These are phyloP conservation scores for Sphenostylis stenocarpa DNA, from an alignment of 306 rosid species.

Conservation along the genomic window DNA sequence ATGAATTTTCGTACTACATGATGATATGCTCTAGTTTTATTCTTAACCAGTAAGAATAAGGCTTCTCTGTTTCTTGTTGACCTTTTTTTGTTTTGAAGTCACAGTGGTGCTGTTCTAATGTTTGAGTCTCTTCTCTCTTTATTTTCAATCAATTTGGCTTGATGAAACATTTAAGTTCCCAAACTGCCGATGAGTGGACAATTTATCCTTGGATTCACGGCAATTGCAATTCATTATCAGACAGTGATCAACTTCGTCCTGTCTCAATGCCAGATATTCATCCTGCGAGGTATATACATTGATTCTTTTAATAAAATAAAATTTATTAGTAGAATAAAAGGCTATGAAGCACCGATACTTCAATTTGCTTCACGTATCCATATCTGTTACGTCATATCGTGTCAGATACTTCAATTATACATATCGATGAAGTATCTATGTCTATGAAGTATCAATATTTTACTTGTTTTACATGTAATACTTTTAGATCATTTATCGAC, in stretches of 20 bases:
- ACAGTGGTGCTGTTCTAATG: constrained; percentile 15
- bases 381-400: too few species aligned
- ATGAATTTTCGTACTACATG: constrained; percentile 98
- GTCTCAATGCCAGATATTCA: constrained; percentile 88
- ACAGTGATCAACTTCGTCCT: constrained; percentile 85
- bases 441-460: too few species aligned
- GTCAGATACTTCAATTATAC: too few species aligned
- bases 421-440: too few species aligned
- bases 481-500: too few species aligned
- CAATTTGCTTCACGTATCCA: too few species aligned
- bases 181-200: constrained; percentile 77
- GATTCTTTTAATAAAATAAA: not conserved
- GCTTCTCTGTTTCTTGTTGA: constrained; percentile 10
- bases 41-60: constrained; percentile 80
- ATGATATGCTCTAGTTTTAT: constrained; percentile 99
- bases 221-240: constrained; percentile 85
- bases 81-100: constrained; percentile 13
- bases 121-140: not conserved
- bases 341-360: too few species aligned
- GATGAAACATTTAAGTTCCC: constrained; percentile 50
- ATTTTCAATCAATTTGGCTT: constrained; percentile 33
- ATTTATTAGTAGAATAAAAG: not conserved
- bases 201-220: constrained; percentile 95
- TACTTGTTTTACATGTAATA: too few species aligned
- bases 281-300: constrained; percentile 78